These are phyloP conservation scores for Cladosporium sp. DNA, from an alignment of 2,329 filamentous ascomycete species.

Conservation along the genomic window DNA sequence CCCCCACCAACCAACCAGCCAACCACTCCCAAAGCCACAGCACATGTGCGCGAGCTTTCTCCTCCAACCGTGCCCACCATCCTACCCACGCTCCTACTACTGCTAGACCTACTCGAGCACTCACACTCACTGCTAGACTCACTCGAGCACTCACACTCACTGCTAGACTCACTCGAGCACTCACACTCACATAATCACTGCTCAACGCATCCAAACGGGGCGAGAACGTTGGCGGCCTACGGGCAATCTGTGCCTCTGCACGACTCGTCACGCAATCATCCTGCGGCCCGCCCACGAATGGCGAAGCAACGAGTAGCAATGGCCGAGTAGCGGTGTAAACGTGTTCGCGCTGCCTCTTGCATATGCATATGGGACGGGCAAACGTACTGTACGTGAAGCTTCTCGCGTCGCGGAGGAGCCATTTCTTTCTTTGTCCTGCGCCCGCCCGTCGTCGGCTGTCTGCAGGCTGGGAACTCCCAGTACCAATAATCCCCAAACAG, in stretches of 20 bases:
- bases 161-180: background rate
- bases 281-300: conserved; percentile 2
- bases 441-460: background rate
- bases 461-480: background rate
- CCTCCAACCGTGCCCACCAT: background rate
- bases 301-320: background rate
- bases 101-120: background rate
- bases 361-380: background rate
- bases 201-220: background rate
- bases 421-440: background rate
- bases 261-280: conserved; percentile 19
- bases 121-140: background rate
- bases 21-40: background rate
- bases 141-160: background rate
- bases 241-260: background rate
- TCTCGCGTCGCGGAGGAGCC: background rate
- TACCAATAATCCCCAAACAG: background rate
- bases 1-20: background rate
- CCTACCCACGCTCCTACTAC: background rate
- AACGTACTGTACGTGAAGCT: background rate
- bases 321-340: conserved; percentile 15
- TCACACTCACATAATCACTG: background rate
- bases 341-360: background rate
- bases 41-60: background rate
- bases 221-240: background rate